Base-by-base conservation (phyloP, 805 yeast genomes). In the Lipomyces anomalus region DNA sequence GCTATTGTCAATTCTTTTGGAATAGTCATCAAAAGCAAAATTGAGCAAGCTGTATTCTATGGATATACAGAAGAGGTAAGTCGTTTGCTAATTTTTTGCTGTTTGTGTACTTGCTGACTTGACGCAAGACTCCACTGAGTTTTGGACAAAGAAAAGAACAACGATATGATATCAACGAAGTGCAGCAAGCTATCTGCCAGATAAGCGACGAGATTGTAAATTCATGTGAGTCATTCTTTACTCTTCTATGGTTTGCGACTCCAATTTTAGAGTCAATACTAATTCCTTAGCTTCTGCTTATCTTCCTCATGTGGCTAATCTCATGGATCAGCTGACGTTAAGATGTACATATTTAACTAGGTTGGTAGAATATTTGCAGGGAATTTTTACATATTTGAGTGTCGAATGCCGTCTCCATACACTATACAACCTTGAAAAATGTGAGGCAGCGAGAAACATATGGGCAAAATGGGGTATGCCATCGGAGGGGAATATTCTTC, bases 1-100 rank as follows among this genome's bases (percentile, higher is more conserved):
- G 40, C 32, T 6, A 38, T 35, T 26, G 47, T 41, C 6, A 35
- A 23, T 4, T 55, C 58, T 6, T 32, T 29, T 36, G 30, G 38
- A 4, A 53, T 70, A 3, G 70, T 79, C 38, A 69, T 84, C 28
- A 81, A 80, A 59, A 75, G 86, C 0, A 89, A 81, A 56, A 76
- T 90, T 20, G 92, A 83, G 54, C 97, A 89, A 63, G 95, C 89
- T 0, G 76, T 89, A 1, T 82, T 80, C 57, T 84, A 77, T 51
- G 73, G 78, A 1, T 64, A 61, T 6, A 54, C 65, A 4, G 57
- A 58, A 1, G 58, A 62, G 33, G 30, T 35, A 17, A 35, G 39
- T 6, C 20, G 9, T 6, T 5, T 16, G 20, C 16, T 9, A 6
- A 20, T 38, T n/a, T 17, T n/a, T n/a, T n/a, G n/a, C n/a, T n/a